These are phyloP conservation scores for Podila epicladia DNA, from an alignment of 192 early-diverging fungal genomes.

Conservation along the genomic window DNA sequence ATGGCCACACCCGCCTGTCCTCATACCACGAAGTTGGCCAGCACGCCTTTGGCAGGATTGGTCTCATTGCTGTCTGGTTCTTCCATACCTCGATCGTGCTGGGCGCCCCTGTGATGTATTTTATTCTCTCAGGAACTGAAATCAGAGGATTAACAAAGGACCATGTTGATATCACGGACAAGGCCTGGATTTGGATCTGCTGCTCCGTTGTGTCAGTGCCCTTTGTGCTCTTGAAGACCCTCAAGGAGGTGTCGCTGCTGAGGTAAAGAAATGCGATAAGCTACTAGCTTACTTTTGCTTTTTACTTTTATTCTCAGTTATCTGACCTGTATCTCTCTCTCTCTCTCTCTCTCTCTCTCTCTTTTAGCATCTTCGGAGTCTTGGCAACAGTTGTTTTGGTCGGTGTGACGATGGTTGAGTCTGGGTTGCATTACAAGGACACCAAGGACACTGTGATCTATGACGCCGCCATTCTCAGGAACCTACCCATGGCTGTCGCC, in stretches of 20 bases:
- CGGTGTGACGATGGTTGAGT: conserved; percentile 61
- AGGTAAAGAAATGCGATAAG: conserved; percentile 32
- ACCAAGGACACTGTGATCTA: conserved; percentile 52
- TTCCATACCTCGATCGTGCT: conserved; percentile 62
- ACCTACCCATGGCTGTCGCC: conserved; percentile 70
- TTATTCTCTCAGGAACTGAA: conserved; percentile 73
- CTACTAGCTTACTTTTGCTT: neutral
- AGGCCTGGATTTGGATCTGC: conserved; percentile 68
- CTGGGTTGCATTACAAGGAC: conserved; percentile 58
- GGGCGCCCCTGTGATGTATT: conserved; percentile 64
- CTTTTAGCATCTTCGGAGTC: conserved; percentile 68
- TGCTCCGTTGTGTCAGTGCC: conserved; percentile 65
- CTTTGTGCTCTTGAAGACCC: conserved; percentile 68
- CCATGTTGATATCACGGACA: conserved; percentile 50
- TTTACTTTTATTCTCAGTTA: neutral
- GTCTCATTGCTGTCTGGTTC: conserved; percentile 59
- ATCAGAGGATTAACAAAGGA: conserved; percentile 59
- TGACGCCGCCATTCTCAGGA: conserved; percentile 52
- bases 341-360: neutral
- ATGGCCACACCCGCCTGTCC: conserved; percentile 59
- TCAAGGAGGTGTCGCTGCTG: conserved; percentile 74
- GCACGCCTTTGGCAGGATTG: conserved; percentile 61
- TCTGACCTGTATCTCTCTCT: neutral
- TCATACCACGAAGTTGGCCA: conserved; percentile 75
- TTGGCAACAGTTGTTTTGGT: conserved; percentile 70